Evolutionary conservation across 2,329 filamentous ascomycete genomes (phyloP).

Genomic region (Eutypella sp.): DNA sequence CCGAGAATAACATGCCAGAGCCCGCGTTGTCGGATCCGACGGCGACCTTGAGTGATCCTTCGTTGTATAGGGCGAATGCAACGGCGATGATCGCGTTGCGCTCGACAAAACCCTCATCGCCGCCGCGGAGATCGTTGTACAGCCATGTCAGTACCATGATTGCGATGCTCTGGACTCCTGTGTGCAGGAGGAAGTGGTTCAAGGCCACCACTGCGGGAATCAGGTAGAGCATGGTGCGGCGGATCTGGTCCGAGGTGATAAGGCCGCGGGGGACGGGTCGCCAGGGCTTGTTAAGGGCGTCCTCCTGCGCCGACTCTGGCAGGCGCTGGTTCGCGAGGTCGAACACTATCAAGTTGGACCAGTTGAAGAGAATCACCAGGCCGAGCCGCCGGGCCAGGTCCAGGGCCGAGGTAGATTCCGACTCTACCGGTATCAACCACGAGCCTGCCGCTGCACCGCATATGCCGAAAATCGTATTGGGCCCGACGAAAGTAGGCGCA

Average conservation of each 20-base stretch:
- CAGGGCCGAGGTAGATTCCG: not conserved
- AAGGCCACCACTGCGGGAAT: not conserved
- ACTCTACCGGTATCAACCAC: not conserved
- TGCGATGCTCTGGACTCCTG: not conserved
- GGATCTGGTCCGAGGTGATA: slow-evolving; percentile 2
- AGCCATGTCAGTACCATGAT: slow-evolving; percentile 10
- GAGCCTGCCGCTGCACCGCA: slow-evolving; percentile 1
- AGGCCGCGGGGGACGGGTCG: slow-evolving; percentile 3
- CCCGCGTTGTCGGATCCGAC: slow-evolving; percentile 8
- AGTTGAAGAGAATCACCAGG: slow-evolving; percentile 5
- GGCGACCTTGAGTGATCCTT: slow-evolving; percentile 15
- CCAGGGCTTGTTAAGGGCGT: slow-evolving; percentile 7
- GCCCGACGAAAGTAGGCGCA: slow-evolving; percentile 1
- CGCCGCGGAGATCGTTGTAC: slow-evolving; percentile 22
- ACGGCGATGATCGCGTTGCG: slow-evolving; percentile 23
- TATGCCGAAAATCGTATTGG: slow-evolving; percentile 3
- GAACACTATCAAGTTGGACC: slow-evolving; percentile 6
- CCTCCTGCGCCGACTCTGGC: slow-evolving; percentile 2
- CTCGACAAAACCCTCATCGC: slow-evolving; percentile 14
- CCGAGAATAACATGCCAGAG: slow-evolving; percentile 5
- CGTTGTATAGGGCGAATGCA: slow-evolving; percentile 21
- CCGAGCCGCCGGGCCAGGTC: not conserved
- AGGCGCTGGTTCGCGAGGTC: slow-evolving; percentile 7
- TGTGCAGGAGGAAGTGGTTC: not conserved
- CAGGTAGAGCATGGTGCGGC: slow-evolving; percentile 1